Evolutionary conservation across 2,329 filamentous ascomycete genomes (phyloP).

Genomic region (Aspergillus tamarii): DNA sequence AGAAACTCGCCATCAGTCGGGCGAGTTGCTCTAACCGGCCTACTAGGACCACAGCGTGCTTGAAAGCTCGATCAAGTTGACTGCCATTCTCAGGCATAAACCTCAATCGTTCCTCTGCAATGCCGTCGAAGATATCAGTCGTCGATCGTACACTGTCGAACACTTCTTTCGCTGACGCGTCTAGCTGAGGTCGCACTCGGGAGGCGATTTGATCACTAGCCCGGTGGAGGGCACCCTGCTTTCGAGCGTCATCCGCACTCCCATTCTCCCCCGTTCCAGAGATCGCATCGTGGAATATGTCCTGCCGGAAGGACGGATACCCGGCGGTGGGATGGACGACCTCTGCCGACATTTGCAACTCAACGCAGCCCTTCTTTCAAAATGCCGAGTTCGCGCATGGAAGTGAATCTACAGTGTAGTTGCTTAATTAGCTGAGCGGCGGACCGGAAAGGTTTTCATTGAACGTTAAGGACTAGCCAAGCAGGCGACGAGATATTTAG

Average conservation of each 20-base stretch:
- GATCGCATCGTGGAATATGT: not conserved
- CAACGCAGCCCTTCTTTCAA: not conserved
- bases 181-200: not conserved
- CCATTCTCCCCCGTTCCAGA: not conserved
- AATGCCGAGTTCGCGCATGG: not conserved
- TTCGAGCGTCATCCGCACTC: not conserved
- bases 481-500: not conserved
- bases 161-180: slow-evolving; percentile 35
- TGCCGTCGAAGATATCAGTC: slow-evolving; percentile 1
- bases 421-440: not conserved
- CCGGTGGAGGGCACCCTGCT: not conserved
- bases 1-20: not conserved
- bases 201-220: slow-evolving; percentile 35
- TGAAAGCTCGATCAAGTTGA: slow-evolving; percentile 5
- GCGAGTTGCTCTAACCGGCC: slow-evolving; percentile 5
- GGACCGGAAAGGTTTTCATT: not conserved
- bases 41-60: not conserved
- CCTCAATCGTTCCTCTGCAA: slow-evolving; percentile 4
- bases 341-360: not conserved
- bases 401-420: not conserved
- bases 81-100: slow-evolving; percentile 8
- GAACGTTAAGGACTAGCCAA: not conserved
- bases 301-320: slow-evolving; percentile 3
- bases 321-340: not conserved
- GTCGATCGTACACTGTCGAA: not conserved